Evolutionary conservation across 2,329 filamentous ascomycete species (phyloP).

Genomic region (Zarea fungicola): DNA sequence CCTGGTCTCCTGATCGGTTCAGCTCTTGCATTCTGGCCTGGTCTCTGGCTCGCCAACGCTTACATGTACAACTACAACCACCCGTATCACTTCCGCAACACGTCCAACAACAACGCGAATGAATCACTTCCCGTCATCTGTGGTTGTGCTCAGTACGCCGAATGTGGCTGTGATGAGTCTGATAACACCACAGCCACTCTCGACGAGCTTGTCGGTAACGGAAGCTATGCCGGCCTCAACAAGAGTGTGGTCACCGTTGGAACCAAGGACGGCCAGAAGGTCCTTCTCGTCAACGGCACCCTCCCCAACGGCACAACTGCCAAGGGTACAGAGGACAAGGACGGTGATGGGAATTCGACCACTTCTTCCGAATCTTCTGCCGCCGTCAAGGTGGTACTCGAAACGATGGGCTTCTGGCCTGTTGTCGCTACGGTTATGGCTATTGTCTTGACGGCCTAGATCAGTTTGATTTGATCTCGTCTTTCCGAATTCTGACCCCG

Average conservation of each 20-base stretch:
- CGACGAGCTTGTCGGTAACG: slow-evolving; percentile 59
- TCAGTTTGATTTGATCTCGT: not conserved
- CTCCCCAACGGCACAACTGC: slow-evolving; percentile 62
- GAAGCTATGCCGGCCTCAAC: slow-evolving; percentile 55
- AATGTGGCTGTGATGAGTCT: slow-evolving; percentile 65
- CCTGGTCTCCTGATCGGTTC: slow-evolving; percentile 45
- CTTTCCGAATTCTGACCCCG: not conserved
- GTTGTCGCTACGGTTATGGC: slow-evolving; percentile 38
- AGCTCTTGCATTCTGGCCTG: slow-evolving; percentile 56
- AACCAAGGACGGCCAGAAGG: slow-evolving; percentile 56
- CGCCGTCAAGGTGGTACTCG: slow-evolving; percentile 28
- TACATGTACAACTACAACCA: slow-evolving; percentile 48
- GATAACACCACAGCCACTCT: slow-evolving; percentile 53
- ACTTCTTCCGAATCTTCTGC: slow-evolving; percentile 28
- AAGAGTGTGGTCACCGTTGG: slow-evolving; percentile 57
- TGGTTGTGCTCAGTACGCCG: slow-evolving; percentile 45
- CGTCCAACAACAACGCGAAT: slow-evolving; percentile 36
- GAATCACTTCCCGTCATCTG: slow-evolving; percentile 33
- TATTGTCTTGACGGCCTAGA: slow-evolving; percentile 39
- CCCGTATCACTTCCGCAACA: slow-evolving; percentile 49
- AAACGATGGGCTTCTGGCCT: slow-evolving; percentile 47
- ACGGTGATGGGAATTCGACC: slow-evolving; percentile 36
- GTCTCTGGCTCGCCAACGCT: slow-evolving; percentile 58
- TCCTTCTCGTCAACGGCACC: slow-evolving; percentile 70
- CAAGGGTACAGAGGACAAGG: slow-evolving; percentile 26